Evolutionary conservation across 1,139 yeast genomes (phyloP), one percentile per base, ranked within the genome.

Genomic region (Arxiozyma slooffiae): DNA sequence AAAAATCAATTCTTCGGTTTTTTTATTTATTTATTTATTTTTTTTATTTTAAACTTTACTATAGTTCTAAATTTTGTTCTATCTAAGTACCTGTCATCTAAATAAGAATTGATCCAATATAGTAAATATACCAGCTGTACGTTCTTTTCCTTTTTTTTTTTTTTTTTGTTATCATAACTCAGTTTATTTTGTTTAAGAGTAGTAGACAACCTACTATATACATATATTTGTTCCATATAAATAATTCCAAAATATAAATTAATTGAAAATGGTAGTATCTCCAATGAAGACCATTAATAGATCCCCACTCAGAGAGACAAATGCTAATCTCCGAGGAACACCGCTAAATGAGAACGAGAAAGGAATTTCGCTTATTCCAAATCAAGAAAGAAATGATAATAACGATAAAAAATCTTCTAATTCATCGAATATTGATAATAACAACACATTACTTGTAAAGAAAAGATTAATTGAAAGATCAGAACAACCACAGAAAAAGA

Each of bases 261-360:
- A 7, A 18, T 21, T 16, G 7, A 40, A 24, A 21, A 42, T 42
- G 40, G 52, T 53, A 53, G 49, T 50, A 17, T 55, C 57, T 9
- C 59, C 57, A n/a, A 49, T 51, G n/a, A 54, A 53, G 45, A 45
- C 52, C 44, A 41, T 52, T 16, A 51, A 51, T 26, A 51, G 67
- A 47, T 63, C 69, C 16, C 68, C 68, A 11, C 52, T 66, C 52
- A 63, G 61, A 50, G 68, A 64, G 47, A 63, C 66, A 9, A 64
- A 65, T 51, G 59, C 67, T 4, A 65, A 65, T 49, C 48, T 55
- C 36, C 45, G 44, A 57, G 55, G 49, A 59, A 48, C 42, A 51
- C 38, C 42, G 6, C 37, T 47, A 18, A 20, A 30, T 34, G 45
- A 42, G 30, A 30, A 18, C 11, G 38, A 20, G 20, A 40, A 38